phyloP scores from a whole-genome alignment of 306 rosid species.

The Begonia peltatifolia region DNA sequence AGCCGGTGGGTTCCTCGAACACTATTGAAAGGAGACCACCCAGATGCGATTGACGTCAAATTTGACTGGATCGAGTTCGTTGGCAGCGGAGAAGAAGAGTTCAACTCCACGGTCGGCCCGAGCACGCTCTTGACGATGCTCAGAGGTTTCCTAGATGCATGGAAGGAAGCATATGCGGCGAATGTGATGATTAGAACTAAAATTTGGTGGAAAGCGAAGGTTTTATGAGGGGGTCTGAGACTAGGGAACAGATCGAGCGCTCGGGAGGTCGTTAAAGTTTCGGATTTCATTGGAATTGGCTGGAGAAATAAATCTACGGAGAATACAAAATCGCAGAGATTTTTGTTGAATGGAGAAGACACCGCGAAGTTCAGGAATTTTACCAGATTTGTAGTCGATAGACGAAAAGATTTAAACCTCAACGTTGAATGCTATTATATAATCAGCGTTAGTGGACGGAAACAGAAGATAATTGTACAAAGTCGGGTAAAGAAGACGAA shows the following conservation, averaged over 20 bases:
- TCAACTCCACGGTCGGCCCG: constrained; percentile 41
- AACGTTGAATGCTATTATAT: too few relatives aligned
- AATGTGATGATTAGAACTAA: constrained; percentile 50
- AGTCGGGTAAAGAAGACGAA: too few relatives aligned
- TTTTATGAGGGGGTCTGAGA: constrained; percentile 64
- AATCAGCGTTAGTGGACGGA: too few relatives aligned
- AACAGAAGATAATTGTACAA: too few relatives aligned
- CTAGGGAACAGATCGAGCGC: constrained; percentile 43
- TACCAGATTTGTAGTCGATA: too few relatives aligned
- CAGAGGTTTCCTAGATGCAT: constrained; percentile 82
- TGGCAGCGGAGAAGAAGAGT: constrained; percentile 21
- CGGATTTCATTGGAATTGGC: constrained; percentile 29
- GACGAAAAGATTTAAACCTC: too few relatives aligned
- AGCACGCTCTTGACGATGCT: constrained; percentile 91
- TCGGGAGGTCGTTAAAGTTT: constrained; percentile 31
- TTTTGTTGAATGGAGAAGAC: too few relatives aligned
- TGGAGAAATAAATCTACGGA: constrained; percentile 1
- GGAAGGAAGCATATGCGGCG: constrained; percentile 74
- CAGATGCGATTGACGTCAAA: constrained; percentile 24
- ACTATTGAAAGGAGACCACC: constrained; percentile 82
- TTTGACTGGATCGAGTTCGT: constrained; percentile 9
- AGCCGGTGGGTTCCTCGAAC: constrained; percentile 54
- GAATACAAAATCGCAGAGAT: too few relatives aligned
- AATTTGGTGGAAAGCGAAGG: constrained; percentile 47
- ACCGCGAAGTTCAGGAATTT: too few relatives aligned